Percentiles rank a stretch among this genome's conserved stretches.
phyloP scores from a whole-genome alignment of 2,329 filamentous ascomycete species.

The Chrysoporthe austroafricana region DNA sequence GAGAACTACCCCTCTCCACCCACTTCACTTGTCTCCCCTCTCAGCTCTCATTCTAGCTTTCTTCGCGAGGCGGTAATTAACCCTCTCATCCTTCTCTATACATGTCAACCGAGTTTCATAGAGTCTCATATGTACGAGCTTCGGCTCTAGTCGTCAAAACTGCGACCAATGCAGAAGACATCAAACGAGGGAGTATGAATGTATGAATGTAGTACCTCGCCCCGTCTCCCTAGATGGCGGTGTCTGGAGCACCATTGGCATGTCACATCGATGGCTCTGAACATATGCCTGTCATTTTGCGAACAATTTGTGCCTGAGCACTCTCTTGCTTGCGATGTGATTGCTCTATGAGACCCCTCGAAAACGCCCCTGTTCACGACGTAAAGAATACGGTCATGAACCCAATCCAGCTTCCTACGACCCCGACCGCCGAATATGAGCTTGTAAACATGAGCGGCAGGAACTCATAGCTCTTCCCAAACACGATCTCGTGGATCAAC shows the following conservation, averaged over 20 bases:
- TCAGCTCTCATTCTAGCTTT: neutral
- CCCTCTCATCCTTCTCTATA: neutral
- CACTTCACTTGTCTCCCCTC: neutral
- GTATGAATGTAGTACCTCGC: too few relatives aligned
- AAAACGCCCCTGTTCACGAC: constrained; percentile 41
- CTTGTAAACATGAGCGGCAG: constrained; percentile 96
- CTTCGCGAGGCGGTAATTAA: neutral
- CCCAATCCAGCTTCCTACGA: constrained; percentile 92
- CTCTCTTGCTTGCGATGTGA: neutral
- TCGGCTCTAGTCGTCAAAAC: too few relatives aligned
- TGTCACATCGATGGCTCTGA: neutral
- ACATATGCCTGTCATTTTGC: neutral
- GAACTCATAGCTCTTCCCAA: constrained; percentile 84
- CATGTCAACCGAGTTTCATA: neutral
- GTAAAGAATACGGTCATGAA: constrained; percentile 91
- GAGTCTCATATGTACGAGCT: neutral
- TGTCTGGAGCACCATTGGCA: neutral
- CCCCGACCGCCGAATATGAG: constrained; percentile 91
- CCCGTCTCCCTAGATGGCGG: too few relatives aligned
- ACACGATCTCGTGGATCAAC: constrained; percentile 78
- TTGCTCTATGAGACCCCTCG: neutral
- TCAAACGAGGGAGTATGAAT: too few relatives aligned
- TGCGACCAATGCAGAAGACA: too few relatives aligned
- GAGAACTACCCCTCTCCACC: neutral
- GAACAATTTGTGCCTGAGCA: neutral